Conservation (phyloP, 768 basidiomycete genomes). For the Boletus reticuloceps region DNA sequence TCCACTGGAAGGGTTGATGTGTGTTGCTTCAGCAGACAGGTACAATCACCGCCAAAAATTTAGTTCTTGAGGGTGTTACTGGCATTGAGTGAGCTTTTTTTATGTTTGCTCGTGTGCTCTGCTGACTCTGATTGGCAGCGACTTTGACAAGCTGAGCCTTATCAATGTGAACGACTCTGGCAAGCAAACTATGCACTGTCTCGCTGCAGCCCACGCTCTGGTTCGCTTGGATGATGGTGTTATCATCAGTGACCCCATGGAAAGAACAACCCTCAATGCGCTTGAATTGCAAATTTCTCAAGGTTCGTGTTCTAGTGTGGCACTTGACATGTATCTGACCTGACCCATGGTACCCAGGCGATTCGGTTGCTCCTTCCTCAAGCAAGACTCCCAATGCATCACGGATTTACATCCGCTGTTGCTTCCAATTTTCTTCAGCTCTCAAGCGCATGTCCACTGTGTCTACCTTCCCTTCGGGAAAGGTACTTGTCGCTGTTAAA, state of each 20-base stretch:
- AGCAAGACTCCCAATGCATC: constrained; percentile 52
- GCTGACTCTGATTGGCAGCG: constrained; percentile 37
- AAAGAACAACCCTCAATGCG: constrained; percentile 91
- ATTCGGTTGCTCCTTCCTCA: constrained; percentile 59
- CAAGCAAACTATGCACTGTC: constrained; percentile 49
- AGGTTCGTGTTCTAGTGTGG: constrained; percentile 40
- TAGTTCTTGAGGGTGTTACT: constrained; percentile 91
- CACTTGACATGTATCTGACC: neutral
- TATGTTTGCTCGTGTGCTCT: neutral
- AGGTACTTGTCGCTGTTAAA: constrained; percentile 75
- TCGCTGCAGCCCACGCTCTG: constrained; percentile 94
- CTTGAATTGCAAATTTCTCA: constrained; percentile 82
- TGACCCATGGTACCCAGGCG: constrained; percentile 48
- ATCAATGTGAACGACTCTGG: constrained; percentile 75
- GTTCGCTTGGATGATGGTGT: constrained; percentile 93
- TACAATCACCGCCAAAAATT: constrained; percentile 93
- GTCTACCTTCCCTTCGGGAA: constrained; percentile 60
- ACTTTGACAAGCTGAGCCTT: constrained; percentile 56
- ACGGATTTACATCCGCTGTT: constrained; percentile 73
- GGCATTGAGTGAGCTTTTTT: constrained; percentile 75
- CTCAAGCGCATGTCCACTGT: constrained; percentile 98
- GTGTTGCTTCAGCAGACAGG: constrained; percentile 99
- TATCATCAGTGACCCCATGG: constrained; percentile 98
- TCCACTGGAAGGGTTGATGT: constrained; percentile 92
- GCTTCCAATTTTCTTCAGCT: constrained; percentile 97